Evolutionary conservation across 352 stramenopile species (phyloP).

Genomic region (Lagenidium sp.): DNA sequence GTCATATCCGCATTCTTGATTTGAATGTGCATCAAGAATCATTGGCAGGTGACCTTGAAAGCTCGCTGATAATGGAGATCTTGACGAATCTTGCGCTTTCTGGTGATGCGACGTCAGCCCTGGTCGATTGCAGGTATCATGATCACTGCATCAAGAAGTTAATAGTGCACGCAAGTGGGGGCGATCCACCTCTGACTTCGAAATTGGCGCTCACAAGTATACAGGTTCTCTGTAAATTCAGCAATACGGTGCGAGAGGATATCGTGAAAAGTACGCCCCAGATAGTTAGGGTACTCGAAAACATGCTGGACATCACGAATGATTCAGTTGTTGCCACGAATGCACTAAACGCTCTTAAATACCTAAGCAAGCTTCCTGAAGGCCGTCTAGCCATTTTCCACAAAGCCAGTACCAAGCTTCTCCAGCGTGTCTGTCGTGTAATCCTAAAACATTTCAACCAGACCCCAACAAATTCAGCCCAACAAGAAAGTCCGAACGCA

Average conservation of each 20-base stretch:
- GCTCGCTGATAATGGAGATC: slow-evolving; percentile 27
- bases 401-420: slow-evolving; percentile 8
- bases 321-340: slow-evolving; percentile 9
- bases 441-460: slow-evolving; percentile 6
- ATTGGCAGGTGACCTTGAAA: slow-evolving; percentile 4
- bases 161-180: too few species aligned
- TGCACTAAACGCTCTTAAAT: slow-evolving; percentile 18
- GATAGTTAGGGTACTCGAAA: slow-evolving; percentile 26
- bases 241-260: slow-evolving; percentile 17
- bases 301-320: slow-evolving; percentile 3
- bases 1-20: slow-evolving; percentile 29
- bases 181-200: too few species aligned
- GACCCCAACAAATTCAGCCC: slow-evolving; percentile 1
- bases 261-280: slow-evolving; percentile 6
- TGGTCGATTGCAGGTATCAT: slow-evolving; percentile 34
- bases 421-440: slow-evolving; percentile 13
- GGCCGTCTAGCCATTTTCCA: slow-evolving; percentile 17
- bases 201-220: slow-evolving; percentile 25
- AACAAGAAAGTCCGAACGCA: not conserved
- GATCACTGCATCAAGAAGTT: slow-evolving; percentile 42
- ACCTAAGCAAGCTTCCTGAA: slow-evolving; percentile 15
- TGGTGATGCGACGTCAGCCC: slow-evolving; percentile 12
- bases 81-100: slow-evolving; percentile 32
- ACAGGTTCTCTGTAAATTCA: slow-evolving; percentile 25
- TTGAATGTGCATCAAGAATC: slow-evolving; percentile 15